Evolutionary conservation across 2,329 filamentous ascomycete genomes (phyloP), one percentile per base, ranked within the genome.

Genomic region (Sordariomycetes sp.): DNA sequence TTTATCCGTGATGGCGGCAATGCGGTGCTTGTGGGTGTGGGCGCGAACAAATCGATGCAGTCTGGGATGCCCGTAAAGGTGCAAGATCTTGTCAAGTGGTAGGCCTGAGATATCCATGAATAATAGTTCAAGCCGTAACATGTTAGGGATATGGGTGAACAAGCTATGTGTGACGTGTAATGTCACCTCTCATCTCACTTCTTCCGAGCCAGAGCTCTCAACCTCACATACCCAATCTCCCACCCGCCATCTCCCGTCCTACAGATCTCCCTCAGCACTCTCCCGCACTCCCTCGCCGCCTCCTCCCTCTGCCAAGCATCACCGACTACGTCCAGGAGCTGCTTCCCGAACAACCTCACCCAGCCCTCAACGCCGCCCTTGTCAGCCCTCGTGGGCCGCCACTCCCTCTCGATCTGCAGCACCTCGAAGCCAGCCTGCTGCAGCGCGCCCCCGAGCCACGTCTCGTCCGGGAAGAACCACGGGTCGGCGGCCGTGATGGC

Each of bases 401-500:
- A 82, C 57, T 82, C 77, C 15, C 65, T 51, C 59, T 86, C 79
- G 0, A 69, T 53, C 42, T 52, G 60, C 45, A 74, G 66, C 4
- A 78, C 55, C 36, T 51, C 47, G 54, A 64, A 70, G 17, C 66
- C 67, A 14, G 62, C 64, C 2, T 63, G 62, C 32, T 57, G 53
- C 16, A 60, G 49, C 40, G 68, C 57, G 39, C 64, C 46, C 21
- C 44, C 53, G 51, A 74, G 68, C 76, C 76, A 81, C 0, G 42
- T 50, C 46, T 78, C 75, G 41, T 79, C 75, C 0, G 80, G 77
- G 51, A 85, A 86, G 54, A 82, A 85, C 81, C 81, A 86, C 5
- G 81, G 80, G 40, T 70, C 69, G 0, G 59, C 63, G 11, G 62
- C 64, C 15, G 59, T 40, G 0, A 72, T 71, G 8, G 57, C 54